Conservation (phyloP, 306 rosid species). For the Vigna unguiculata region DNA sequence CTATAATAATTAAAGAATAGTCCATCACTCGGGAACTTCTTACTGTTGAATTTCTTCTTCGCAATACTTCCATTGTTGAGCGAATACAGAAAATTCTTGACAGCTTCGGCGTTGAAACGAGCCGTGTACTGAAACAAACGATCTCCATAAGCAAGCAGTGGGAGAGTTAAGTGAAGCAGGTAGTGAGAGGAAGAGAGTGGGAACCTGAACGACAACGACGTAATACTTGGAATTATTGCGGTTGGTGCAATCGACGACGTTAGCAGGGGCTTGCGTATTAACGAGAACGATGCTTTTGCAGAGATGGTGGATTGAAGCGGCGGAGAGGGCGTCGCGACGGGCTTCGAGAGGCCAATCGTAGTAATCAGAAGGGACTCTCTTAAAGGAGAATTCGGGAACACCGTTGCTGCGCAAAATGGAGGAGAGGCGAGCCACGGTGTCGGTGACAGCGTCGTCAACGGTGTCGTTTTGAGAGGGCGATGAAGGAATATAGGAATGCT, state of each 20-base stretch:
- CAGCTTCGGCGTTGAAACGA: slow-evolving; percentile 60
- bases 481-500: slow-evolving; percentile 43
- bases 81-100: slow-evolving; percentile 49
- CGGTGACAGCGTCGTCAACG: slow-evolving; percentile 40
- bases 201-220: slow-evolving; percentile 71
- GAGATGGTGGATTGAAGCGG: slow-evolving; percentile 80
- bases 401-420: slow-evolving; percentile 61
- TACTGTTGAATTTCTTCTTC: slow-evolving; percentile 57
- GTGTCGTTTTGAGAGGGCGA: slow-evolving; percentile 12
- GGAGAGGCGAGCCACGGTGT: slow-evolving; percentile 75
- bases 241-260: slow-evolving; percentile 73
- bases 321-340: slow-evolving; percentile 71
- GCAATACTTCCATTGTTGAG: slow-evolving; percentile 57
- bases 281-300: slow-evolving; percentile 97
- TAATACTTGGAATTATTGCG: slow-evolving; percentile 88
- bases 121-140: slow-evolving; percentile 52
- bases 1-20: background rate
- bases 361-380: slow-evolving; percentile 72
- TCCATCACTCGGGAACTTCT: slow-evolving; percentile 9
- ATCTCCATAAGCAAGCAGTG: background rate
- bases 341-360: slow-evolving; percentile 86
- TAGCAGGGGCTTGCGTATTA: slow-evolving; percentile 82
- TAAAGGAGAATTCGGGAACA: slow-evolving; percentile 75
- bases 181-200: background rate
- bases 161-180: background rate